phyloP scores from a whole-genome alignment of 1,139 yeast species.

The Diutina catenulata region DNA sequence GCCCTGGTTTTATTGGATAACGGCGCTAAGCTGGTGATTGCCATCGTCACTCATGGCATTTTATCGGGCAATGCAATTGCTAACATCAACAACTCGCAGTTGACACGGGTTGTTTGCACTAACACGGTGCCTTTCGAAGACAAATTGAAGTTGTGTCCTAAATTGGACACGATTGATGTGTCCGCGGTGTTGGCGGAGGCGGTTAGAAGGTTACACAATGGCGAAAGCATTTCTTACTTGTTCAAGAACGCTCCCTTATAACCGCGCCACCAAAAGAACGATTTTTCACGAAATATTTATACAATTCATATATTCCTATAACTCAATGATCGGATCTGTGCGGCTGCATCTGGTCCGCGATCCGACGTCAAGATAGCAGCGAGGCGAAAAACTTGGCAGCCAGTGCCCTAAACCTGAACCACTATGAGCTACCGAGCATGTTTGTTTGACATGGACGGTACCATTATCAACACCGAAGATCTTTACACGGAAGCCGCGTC shows the following conservation, averaged over 20 bases:
- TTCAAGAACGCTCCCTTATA: constrained; percentile 52
- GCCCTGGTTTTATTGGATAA: constrained; percentile 85
- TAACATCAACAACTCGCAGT: constrained; percentile 53
- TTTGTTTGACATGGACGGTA: constrained; percentile 95
- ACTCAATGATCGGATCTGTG: too few relatives aligned
- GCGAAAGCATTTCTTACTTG: constrained; percentile 88
- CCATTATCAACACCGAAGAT: constrained; percentile 82
- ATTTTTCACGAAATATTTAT: too few relatives aligned
- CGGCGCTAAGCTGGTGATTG: constrained; percentile 81
- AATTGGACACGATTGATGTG: constrained; percentile 73
- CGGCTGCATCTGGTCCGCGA: neutral
- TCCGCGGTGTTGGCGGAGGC: constrained; percentile 87
- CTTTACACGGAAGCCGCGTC: constrained; percentile 71
- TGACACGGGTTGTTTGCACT: constrained; percentile 84
- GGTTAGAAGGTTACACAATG: constrained; percentile 89
- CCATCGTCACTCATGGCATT: constrained; percentile 85
- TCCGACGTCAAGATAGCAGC: neutral
- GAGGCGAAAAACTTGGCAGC: too few relatives aligned
- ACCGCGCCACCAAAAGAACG: too few relatives aligned
- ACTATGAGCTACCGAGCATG: constrained; percentile 48
- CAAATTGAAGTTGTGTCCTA: constrained; percentile 49
- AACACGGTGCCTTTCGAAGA: constrained; percentile 84
- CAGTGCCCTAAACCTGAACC: neutral
- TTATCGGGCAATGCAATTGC: constrained; percentile 86
- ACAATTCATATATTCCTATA: neutral